A percentile compares a stretch with the other conserved stretches of the same genome.
These are phyloP conservation scores for Aspergillus brunneoviolaceus DNA, from an alignment of 2,329 filamentous ascomycete genomes.

Conservation along the genomic window DNA sequence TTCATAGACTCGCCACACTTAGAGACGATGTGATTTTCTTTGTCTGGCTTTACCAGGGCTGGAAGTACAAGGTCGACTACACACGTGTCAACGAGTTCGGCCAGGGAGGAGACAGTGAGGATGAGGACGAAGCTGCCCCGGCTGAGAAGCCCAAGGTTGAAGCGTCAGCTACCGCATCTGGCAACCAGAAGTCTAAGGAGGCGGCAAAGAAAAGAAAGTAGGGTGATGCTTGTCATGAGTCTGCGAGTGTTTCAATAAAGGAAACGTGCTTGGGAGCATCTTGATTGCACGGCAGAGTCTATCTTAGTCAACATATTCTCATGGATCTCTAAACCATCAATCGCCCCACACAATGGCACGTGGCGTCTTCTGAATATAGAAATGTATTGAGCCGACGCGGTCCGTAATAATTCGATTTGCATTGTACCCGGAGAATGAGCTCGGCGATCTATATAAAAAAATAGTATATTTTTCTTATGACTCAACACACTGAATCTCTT, in stretches of 20 bases:
- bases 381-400: too few species aligned
- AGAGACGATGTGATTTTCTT: slow-evolving; percentile 98
- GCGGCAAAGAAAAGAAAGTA: slow-evolving; percentile 39
- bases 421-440: too few species aligned
- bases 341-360: neutral
- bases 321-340: neutral
- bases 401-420: too few species aligned
- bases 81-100: slow-evolving; percentile 95
- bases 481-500: too few species aligned
- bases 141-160: slow-evolving; percentile 9
- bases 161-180: slow-evolving; percentile 25
- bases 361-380: too few species aligned
- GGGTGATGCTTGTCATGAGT: neutral
- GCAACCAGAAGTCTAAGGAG: slow-evolving; percentile 27
- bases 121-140: slow-evolving; percentile 48
- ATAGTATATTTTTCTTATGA: too few species aligned
- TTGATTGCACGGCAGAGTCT: neutral
- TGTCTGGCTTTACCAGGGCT: slow-evolving; percentile 92
- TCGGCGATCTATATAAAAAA: too few species aligned
- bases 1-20: slow-evolving; percentile 88
- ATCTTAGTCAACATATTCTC: neutral
- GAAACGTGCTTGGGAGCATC: neutral
- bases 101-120: slow-evolving; percentile 91
- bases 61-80: slow-evolving; percentile 89
- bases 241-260: neutral